Evolutionary conservation across 768 basidiomycete genomes (phyloP).

Genomic region (Lepiota brunneoincarnata): DNA sequence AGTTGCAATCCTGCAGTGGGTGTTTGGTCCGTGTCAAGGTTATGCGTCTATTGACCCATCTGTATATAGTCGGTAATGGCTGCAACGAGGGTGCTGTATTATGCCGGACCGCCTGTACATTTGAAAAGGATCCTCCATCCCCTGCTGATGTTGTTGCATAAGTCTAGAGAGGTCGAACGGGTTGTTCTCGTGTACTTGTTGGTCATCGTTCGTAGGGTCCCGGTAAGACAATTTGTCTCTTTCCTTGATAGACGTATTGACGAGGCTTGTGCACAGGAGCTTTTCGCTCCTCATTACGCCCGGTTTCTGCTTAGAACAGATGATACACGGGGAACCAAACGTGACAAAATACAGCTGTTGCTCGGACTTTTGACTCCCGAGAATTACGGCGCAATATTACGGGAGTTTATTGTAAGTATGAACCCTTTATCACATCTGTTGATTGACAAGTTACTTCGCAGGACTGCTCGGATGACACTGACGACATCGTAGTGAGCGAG

Average conservation of each 20-base stretch:
- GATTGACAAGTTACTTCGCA: slow-evolving; percentile 25
- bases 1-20: slow-evolving; percentile 86
- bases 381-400: slow-evolving; percentile 68
- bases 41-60: background rate
- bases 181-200: slow-evolving; percentile 72
- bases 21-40: background rate
- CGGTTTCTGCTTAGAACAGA: slow-evolving; percentile 69
- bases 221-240: slow-evolving; percentile 47
- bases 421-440: background rate
- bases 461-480: slow-evolving; percentile 80
- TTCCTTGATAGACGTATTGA: background rate
- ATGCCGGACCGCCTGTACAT: slow-evolving; percentile 59
- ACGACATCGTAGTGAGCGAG: slow-evolving; percentile 68
- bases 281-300: slow-evolving; percentile 61
- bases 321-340: slow-evolving; percentile 67
- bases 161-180: slow-evolving; percentile 70
- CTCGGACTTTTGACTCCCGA: slow-evolving; percentile 61
- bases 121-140: slow-evolving; percentile 62
- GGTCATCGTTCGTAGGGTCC: slow-evolving; percentile 57
- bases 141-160: slow-evolving; percentile 67
- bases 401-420: slow-evolving; percentile 77
- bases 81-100: slow-evolving; percentile 70
- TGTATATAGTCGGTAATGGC: slow-evolving; percentile 71
- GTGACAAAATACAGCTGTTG: slow-evolving; percentile 73
- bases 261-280: slow-evolving; percentile 35